These are phyloP conservation scores for Amanita inopinata DNA, from an alignment of 768 basidiomycete species.

Conservation along the genomic window DNA sequence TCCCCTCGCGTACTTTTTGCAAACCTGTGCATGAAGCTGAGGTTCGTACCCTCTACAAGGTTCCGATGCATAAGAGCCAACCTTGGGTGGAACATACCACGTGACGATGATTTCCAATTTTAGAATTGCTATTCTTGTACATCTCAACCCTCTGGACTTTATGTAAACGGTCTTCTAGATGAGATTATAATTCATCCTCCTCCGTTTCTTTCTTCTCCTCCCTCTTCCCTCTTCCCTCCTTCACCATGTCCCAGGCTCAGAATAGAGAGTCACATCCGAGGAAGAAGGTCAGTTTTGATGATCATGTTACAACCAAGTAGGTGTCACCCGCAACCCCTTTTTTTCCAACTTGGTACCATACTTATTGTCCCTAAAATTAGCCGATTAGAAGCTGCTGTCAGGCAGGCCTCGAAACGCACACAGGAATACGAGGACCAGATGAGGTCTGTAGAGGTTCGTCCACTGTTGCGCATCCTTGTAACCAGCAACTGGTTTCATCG, in stretches of 20 bases:
- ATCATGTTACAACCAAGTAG: constrained; percentile 13
- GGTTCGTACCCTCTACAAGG: no score
- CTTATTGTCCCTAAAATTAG: constrained; percentile 16
- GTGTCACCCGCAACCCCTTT: neutral
- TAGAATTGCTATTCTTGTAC: neutral
- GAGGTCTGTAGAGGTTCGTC: constrained; percentile 49
- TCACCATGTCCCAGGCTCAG: constrained; percentile 13
- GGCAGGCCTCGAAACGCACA: constrained; percentile 36
- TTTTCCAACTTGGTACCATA: constrained; percentile 2
- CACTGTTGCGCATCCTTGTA: neutral
- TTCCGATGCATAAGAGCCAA: no score
- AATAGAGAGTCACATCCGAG: neutral
- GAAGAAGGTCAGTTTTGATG: constrained; percentile 12
- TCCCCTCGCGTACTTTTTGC: no score
- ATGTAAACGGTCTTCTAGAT: neutral
- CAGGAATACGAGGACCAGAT: constrained; percentile 44
- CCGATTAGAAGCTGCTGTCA: constrained; percentile 37
- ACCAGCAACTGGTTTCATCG: constrained; percentile 5
- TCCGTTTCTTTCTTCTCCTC: constrained; percentile 6
- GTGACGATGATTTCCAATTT: no score
- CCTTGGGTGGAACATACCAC: no score
- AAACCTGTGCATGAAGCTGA: no score
- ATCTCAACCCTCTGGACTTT: neutral
- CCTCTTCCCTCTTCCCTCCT: constrained; percentile 12
- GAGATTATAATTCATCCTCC: neutral